These are phyloP conservation scores for Gentiana dahurica DNA, from an alignment of 257 asterid genomes.

Conservation along the genomic window DNA sequence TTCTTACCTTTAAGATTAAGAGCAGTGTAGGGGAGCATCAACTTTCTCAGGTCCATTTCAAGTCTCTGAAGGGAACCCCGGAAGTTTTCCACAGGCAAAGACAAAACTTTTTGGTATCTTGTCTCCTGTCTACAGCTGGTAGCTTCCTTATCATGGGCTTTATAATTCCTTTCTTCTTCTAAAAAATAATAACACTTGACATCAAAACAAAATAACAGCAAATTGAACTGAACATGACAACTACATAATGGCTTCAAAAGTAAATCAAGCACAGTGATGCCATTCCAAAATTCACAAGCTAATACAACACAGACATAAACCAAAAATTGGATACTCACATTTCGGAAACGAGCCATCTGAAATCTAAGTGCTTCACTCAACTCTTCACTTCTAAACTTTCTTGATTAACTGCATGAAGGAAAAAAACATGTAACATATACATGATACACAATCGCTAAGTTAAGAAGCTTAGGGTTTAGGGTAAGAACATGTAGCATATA, in stretches of 20 bases:
- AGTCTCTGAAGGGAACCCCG: slow-evolving; percentile 60
- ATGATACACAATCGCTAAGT: too few species aligned
- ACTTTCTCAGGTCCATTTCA: slow-evolving; percentile 76
- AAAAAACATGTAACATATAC: too few species aligned
- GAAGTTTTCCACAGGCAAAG: slow-evolving; percentile 73
- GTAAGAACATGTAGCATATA: too few species aligned
- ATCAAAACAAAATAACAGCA: background rate
- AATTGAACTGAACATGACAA: background rate
- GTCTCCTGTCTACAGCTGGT: slow-evolving; percentile 74
- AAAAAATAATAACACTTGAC: slow-evolving; percentile 11
- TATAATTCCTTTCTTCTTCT: slow-evolving; percentile 52
- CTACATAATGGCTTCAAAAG: too few species aligned
- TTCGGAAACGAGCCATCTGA: slow-evolving; percentile 63
- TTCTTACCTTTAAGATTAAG: slow-evolving; percentile 67
- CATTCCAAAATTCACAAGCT: background rate
- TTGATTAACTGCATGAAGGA: too few species aligned
- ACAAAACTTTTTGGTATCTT: slow-evolving; percentile 84
- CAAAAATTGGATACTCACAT: slow-evolving; percentile 26
- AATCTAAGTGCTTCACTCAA: background rate
- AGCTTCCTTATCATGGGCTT: slow-evolving; percentile 43
- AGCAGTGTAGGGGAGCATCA: slow-evolving; percentile 96
- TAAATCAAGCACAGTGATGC: slow-evolving; percentile 4
- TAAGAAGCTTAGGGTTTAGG: too few species aligned
- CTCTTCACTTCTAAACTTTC: too few species aligned
- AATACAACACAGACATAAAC: background rate